Conservation (phyloP, 768 basidiomycete genomes). For the Tricholoma furcatifolium region DNA sequence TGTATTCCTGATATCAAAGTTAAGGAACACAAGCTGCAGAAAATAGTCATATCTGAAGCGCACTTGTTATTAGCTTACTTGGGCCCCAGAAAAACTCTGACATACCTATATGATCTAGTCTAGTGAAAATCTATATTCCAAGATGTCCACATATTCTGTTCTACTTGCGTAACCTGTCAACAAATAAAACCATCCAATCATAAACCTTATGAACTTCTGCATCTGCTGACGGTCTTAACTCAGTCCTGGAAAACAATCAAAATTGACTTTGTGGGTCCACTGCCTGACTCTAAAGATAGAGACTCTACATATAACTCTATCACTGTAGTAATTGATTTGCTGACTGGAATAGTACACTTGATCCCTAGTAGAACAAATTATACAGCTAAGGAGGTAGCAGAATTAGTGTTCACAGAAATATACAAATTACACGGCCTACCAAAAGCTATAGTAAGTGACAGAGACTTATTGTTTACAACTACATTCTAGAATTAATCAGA, state of each 20-base stretch:
- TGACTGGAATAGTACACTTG: conserved; percentile 18
- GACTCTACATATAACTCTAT: conserved; percentile 22
- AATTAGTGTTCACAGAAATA: conserved; percentile 19
- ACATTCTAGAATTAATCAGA: conserved; percentile 17
- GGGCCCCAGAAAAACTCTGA: conserved; percentile 24
- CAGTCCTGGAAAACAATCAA: conserved; percentile 16
- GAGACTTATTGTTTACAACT: conserved; percentile 16
- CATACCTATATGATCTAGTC: conserved; percentile 26
- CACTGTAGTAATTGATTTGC: conserved; percentile 19
- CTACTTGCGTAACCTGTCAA: conserved; percentile 18
- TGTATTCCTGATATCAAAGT: background rate
- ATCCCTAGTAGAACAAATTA: conserved; percentile 14
- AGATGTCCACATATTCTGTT: conserved; percentile 19
- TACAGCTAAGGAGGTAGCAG: conserved; percentile 19
- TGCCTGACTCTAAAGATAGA: conserved; percentile 17
- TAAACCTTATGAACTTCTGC: conserved; percentile 18
- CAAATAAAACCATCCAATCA: conserved; percentile 16
- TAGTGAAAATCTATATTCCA: conserved; percentile 32
- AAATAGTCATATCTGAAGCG: conserved; percentile 24
- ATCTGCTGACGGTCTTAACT: conserved; percentile 7
- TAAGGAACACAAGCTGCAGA: conserved; percentile 9
- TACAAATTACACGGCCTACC: conserved; percentile 31
- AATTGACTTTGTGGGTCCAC: conserved; percentile 15
- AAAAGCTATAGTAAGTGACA: no score
- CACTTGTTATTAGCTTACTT: background rate